Evolutionary conservation across 352 stramenopile species (phyloP).

Genomic region (Peronospora tabacina): DNA sequence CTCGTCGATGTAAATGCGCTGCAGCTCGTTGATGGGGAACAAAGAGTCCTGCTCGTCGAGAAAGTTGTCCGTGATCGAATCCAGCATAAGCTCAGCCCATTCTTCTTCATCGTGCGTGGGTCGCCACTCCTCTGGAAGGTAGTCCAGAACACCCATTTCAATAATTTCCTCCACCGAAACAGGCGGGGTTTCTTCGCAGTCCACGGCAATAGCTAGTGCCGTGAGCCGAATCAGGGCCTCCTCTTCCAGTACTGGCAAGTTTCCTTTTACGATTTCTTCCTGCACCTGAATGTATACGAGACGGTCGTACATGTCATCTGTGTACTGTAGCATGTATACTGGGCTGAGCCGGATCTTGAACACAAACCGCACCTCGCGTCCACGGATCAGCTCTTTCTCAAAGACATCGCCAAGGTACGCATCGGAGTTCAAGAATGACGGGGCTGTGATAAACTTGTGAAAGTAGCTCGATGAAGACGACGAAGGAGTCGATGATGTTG

Average conservation of each 20-base stretch:
- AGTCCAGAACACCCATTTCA: slow-evolving; percentile 74
- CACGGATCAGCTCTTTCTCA: slow-evolving; percentile 84
- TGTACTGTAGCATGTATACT: slow-evolving; percentile 73
- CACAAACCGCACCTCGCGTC: slow-evolving; percentile 87
- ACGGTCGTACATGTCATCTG: slow-evolving; percentile 77
- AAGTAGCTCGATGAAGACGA: slow-evolving; percentile 52
- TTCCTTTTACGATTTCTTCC: slow-evolving; percentile 88
- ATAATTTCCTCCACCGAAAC: slow-evolving; percentile 50
- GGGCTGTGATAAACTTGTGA: slow-evolving; percentile 68
- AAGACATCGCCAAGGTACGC: slow-evolving; percentile 89
- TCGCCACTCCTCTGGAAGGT: slow-evolving; percentile 78
- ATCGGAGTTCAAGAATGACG: slow-evolving; percentile 70
- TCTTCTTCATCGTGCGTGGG: slow-evolving; percentile 57
- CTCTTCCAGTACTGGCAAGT: slow-evolving; percentile 75
- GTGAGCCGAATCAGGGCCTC: slow-evolving; percentile 70
- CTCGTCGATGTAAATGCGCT: slow-evolving; percentile 82
- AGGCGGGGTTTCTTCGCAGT: slow-evolving; percentile 54
- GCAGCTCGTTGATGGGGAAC: slow-evolving; percentile 44
- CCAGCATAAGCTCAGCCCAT: slow-evolving; percentile 73
- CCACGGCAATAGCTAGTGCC: slow-evolving; percentile 73
- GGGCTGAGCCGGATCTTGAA: slow-evolving; percentile 89
- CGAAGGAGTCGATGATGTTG: slow-evolving; percentile 28
- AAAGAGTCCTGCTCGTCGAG: slow-evolving; percentile 37
- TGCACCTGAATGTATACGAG: slow-evolving; percentile 88
- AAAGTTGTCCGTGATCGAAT: slow-evolving; percentile 45